phyloP scores from a whole-genome alignment of 768 basidiomycete genomes.

The Pleurotus citrinopileatus region DNA sequence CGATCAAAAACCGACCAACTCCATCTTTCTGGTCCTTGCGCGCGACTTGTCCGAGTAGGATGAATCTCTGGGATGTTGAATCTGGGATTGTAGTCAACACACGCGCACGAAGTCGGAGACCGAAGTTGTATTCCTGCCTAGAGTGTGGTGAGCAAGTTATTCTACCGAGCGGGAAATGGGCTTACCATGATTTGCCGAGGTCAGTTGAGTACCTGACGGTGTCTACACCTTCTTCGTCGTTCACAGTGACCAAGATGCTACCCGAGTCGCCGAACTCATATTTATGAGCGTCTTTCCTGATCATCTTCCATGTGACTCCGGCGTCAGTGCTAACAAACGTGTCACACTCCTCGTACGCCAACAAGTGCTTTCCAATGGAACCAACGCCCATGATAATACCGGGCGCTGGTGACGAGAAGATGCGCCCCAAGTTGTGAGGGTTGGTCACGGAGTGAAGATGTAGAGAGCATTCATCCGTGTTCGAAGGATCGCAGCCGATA shows the following conservation, averaged over 20 bases:
- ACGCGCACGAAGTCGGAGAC: conserved; percentile 65
- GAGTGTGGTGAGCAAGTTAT: not conserved
- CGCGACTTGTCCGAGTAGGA: conserved; percentile 78
- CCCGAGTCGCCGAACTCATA: conserved; percentile 96
- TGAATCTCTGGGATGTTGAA: conserved; percentile 94
- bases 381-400: conserved; percentile 98
- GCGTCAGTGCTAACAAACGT: conserved; percentile 93
- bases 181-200: conserved; percentile 81
- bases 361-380: conserved; percentile 66
- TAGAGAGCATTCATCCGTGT: conserved; percentile 67
- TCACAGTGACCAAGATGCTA: conserved; percentile 74
- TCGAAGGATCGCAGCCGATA: conserved; percentile 58
- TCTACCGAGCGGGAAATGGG: conserved; percentile 5
- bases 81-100: conserved; percentile 90
- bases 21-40: conserved; percentile 52
- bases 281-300: conserved; percentile 73
- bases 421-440: conserved; percentile 89
- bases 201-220: conserved; percentile 77
- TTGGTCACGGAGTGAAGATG: conserved; percentile 92
- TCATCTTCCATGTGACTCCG: conserved; percentile 84
- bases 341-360: conserved; percentile 81
- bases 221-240: conserved; percentile 80
- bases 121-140: conserved; percentile 74
- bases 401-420: conserved; percentile 94
- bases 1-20: conserved; percentile 61